A percentile compares a stretch with the other conserved stretches of the same genome.
phyloP scores from a whole-genome alignment of 305 asterid genomes.

The Striga hermonthica region DNA sequence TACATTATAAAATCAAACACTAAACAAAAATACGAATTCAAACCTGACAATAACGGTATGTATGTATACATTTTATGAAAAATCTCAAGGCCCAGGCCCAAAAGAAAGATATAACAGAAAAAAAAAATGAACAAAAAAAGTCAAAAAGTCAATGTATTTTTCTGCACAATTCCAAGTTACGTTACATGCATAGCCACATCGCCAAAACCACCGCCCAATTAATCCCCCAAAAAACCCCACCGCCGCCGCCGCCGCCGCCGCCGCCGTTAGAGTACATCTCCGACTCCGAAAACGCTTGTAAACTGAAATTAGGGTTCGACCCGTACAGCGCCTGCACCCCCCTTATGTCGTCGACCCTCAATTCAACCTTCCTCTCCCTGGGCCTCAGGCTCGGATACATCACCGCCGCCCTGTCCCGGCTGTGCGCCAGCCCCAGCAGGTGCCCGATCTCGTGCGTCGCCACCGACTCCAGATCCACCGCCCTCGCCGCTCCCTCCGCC shows the following conservation, averaged over 20 bases:
- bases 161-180: too few relatives aligned
- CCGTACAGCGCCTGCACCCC: constrained; percentile 81
- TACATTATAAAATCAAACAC: too few relatives aligned
- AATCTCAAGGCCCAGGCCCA: too few relatives aligned
- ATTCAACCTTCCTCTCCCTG: constrained; percentile 65
- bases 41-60: too few relatives aligned
- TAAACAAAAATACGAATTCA: too few relatives aligned
- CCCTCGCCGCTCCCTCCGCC: constrained; percentile 46
- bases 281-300: constrained; percentile 44
- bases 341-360: constrained; percentile 67
- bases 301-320: constrained; percentile 64
- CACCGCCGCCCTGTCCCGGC: constrained; percentile 84
- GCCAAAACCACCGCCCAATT: too few relatives aligned
- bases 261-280: constrained; percentile 51
- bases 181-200: too few relatives aligned
- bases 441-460: constrained; percentile 37
- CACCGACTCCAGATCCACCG: constrained; percentile 25
- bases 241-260: not conserved
- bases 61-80: too few relatives aligned
- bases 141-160: too few relatives aligned
- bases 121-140: too few relatives aligned
- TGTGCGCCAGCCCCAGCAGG: constrained; percentile 55
- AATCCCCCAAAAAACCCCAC: too few relatives aligned
- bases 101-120: too few relatives aligned
- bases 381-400: constrained; percentile 73